Conservation (phyloP, 1,139 yeast species). For the Pichia sp. region DNA sequence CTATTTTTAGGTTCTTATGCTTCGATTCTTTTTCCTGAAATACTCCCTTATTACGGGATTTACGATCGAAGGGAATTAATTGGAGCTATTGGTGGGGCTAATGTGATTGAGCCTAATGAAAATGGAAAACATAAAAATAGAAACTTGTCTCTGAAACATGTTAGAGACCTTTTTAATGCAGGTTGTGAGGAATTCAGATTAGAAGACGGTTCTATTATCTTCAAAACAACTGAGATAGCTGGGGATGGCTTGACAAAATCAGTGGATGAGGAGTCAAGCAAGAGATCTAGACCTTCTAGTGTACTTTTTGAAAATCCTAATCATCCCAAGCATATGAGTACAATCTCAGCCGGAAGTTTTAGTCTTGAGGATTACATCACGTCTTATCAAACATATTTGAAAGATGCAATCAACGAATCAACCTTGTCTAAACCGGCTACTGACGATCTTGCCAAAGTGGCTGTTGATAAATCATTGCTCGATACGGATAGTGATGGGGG, state of each 20-base stretch:
- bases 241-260: neutral
- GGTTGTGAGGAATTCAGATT: conserved; percentile 52
- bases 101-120: conserved; percentile 19
- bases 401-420: conserved; percentile 14
- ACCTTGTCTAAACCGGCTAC: neutral
- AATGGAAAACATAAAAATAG: conserved; percentile 29
- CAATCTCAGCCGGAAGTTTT: conserved; percentile 32
- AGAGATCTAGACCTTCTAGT: conserved; percentile 32
- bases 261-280: conserved; percentile 30
- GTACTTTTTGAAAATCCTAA: conserved; percentile 30
- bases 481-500: neutral
- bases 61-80: conserved; percentile 50
- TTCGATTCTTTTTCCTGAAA: conserved; percentile 57
- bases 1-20: conserved; percentile 54
- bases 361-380: conserved; percentile 30
- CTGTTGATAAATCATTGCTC: neutral
- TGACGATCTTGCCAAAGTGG: neutral
- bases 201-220: conserved; percentile 46
- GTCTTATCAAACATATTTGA: conserved; percentile 25
- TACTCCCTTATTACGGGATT: conserved; percentile 49
- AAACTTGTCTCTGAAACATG: conserved; percentile 47
- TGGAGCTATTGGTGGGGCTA: conserved; percentile 43
- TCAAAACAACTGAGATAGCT: conserved; percentile 39
- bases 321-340: conserved; percentile 31
- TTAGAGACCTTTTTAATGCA: conserved; percentile 58